Base-by-base conservation (phyloP, 1,284 basidiomycete genomes). In the Termitomyces sp. region DNA sequence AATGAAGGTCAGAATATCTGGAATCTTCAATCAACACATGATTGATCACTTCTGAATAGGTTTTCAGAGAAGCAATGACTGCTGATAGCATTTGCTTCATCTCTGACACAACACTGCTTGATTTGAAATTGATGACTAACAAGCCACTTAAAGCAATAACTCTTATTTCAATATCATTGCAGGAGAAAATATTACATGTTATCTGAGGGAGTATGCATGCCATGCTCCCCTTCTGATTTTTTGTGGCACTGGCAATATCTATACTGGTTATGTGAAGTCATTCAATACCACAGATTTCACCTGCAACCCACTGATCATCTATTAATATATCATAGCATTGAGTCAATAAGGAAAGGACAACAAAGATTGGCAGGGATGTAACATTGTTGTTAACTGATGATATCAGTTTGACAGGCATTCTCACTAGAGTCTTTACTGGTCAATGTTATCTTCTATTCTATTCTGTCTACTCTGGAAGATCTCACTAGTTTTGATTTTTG, bases 51-150 rank as follows among this genome's bases (percentile, higher is more conserved):
- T 54, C 15, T 19, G 31, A 34, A 34, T 33, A 65, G 64, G 46
- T 36, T 64, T 65, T 49, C 45, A 67, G 9, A 55, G 58, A 21
- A 41, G 47, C 38, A 59, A 64, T 43, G 65, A 67, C 48, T 9
- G 52, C 60, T n/a, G 54, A 58, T 39, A 52, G 46, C 7, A 53
- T 68, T 34, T 63, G 67, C n/a, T 65, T 65, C 50, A 67, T 68
- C 31, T 63, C 66, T 1, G 66, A 68, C 40, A 64, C 65, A 65
- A 68, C 40, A 64, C 65, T 39, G 60, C 59, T 33, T 61, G 67
- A 10, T 52, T 57, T 5, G 65, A 68, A 44, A 39, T 36, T 3
- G 57, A 57, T 24, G 26, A n/a, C 17, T n/a, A 36, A 26, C 26
- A 15, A 43, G 30, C n/a, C 39, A 26, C 8, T 9, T 26, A 36